A percentile compares a stretch with the other conserved stretches of the same genome.
phyloP scores from a whole-genome alignment of 768 basidiomycete species.

The Myochromella boudieri region DNA sequence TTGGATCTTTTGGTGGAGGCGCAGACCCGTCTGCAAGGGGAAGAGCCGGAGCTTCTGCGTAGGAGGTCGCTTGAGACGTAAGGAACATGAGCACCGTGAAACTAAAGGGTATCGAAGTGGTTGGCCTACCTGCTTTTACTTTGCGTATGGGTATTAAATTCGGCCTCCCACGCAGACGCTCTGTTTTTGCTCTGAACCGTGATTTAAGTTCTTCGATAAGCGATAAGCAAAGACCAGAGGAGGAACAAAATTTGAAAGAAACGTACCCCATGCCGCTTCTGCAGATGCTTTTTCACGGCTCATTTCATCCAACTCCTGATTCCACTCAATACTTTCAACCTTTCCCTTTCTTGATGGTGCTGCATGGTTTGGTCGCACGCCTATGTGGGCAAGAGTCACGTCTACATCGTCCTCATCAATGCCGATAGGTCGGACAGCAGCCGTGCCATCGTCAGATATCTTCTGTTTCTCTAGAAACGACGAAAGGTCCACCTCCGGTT shows the following conservation, averaged over 20 bases:
- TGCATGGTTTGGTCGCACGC: slow-evolving; percentile 25
- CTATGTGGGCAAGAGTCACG: slow-evolving; percentile 52
- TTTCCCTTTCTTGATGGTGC: slow-evolving; percentile 58
- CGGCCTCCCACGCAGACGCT: slow-evolving; percentile 41
- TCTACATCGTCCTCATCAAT: slow-evolving; percentile 63
- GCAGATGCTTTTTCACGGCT: slow-evolving; percentile 69
- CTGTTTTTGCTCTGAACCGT: slow-evolving; percentile 56
- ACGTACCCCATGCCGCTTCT: slow-evolving; percentile 72
- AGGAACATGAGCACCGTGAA: neutral
- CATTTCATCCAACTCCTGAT: slow-evolving; percentile 62
- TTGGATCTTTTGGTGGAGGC: slow-evolving; percentile 38
- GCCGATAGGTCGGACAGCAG: slow-evolving; percentile 16
- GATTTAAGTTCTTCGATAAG: slow-evolving; percentile 50
- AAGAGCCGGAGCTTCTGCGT: slow-evolving; percentile 22
- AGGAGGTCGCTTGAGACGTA: slow-evolving; percentile 1
- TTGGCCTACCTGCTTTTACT: slow-evolving; percentile 39
- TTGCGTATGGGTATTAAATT: slow-evolving; percentile 21
- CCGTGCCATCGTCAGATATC: slow-evolving; percentile 37
- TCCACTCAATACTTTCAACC: slow-evolving; percentile 66
- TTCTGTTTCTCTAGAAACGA: slow-evolving; percentile 65
- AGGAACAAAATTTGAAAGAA: neutral
- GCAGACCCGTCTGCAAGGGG: slow-evolving; percentile 23
- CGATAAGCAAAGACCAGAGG: neutral
- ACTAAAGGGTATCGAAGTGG: neutral
- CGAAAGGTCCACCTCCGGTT: slow-evolving; percentile 75